Evolutionary conservation across 2,329 filamentous ascomycete species (phyloP), one percentile per base, ranked within the genome.

Genomic region (Beauveria brongniartii): DNA sequence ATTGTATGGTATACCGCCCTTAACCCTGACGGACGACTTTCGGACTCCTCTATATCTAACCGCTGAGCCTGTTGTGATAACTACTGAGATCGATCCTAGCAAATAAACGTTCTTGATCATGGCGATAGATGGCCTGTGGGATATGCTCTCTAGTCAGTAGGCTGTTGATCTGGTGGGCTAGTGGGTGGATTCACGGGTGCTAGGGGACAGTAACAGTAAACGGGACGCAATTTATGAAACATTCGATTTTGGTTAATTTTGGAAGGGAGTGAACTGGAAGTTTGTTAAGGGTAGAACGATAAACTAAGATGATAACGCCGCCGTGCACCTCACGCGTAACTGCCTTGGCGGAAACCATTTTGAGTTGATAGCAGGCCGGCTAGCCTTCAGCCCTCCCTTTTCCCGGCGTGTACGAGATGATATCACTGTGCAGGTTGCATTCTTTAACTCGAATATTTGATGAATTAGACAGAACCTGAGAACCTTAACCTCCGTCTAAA

Each of bases 371-470:
- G 87, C 83, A 65, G 88, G 87, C 10, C 73, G 90, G 61, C 76
- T 92, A 64, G 89, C 88, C 1, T 78, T 91, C 22, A 83, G 85
- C 3, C 85, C 84, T 64, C 89, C 89, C 0, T 88, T 86, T 66
- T 86, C 85, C 37, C 78, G 89, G 64, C 64, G 65, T 48, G 66
- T 69, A 43, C 83, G 87, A 65, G 89, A 92, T 69, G 89, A 92
- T 70, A 77, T 91, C 61, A 92, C 89, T 0, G 86, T 92, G 14
- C 87, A 92, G 73, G 89, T 92, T 48, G 88, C 91, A 64, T 91
- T 53, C 30, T 53, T 53, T n/a, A 48, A 30, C 22, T 48, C 22
- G 24, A 28, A 28, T 48, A 26, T 5, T 18, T 28, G 18, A 48
- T 30, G 24, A 10, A 12, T 4, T 44, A 44, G 41, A 26, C 26